Conservation (phyloP, 176 grass and related monocot species). For the Phoenix dactylifera region DNA sequence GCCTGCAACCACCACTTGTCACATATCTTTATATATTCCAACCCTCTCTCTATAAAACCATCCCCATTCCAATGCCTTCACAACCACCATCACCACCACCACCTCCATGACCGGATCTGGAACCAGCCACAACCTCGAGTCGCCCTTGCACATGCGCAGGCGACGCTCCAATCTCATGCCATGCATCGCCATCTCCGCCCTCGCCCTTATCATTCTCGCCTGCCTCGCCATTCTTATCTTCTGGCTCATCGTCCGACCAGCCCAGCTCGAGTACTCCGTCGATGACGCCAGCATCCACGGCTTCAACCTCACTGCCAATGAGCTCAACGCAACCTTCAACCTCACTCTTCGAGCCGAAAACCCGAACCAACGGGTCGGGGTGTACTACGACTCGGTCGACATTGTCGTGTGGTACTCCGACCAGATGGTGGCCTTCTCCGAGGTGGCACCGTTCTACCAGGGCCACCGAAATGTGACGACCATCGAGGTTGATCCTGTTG, state of each 20-base stretch:
- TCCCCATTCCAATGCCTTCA: too few species aligned
- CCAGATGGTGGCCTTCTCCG: slow-evolving; percentile 35
- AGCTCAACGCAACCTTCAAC: slow-evolving; percentile 50
- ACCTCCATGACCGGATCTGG: too few species aligned
- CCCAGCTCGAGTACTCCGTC: slow-evolving; percentile 24
- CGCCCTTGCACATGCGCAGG: slow-evolving; percentile 15
- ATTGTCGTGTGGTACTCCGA: slow-evolving; percentile 46
- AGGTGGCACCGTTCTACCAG: slow-evolving; percentile 56
- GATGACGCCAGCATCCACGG: slow-evolving; percentile 32
- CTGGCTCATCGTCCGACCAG: slow-evolving; percentile 44
- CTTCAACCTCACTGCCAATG: slow-evolving; percentile 57
- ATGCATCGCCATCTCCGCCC: slow-evolving; percentile 30
- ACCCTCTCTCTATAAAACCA: too few species aligned
- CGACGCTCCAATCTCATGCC: background rate
- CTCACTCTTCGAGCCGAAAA: slow-evolving; percentile 57
- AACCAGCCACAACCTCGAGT: background rate
- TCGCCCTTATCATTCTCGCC: slow-evolving; percentile 18
- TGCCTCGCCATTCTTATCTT: slow-evolving; percentile 38
- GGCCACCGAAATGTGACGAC: slow-evolving; percentile 37
- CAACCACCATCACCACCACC: too few species aligned
- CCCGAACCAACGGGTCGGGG: slow-evolving; percentile 42
- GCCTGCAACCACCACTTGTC: too few species aligned
- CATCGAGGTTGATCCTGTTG: slow-evolving; percentile 28
- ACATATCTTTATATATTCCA: too few species aligned
- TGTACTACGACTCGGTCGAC: slow-evolving; percentile 46